These are phyloP conservation scores for Veloporphyrellus conicus DNA, from an alignment of 1,284 basidiomycete genomes.

Conservation along the genomic window DNA sequence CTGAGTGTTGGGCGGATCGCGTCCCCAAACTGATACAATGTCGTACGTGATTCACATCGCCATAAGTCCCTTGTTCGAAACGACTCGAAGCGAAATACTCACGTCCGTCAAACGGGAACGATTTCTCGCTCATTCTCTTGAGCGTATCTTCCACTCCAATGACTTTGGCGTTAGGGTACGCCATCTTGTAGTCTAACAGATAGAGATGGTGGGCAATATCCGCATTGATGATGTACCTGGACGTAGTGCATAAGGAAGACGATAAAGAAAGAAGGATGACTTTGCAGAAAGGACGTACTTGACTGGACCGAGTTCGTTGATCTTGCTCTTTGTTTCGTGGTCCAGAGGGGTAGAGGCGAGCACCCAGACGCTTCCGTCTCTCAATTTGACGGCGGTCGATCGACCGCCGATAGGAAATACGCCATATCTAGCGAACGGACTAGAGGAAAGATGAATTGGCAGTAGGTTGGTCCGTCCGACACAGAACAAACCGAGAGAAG, in stretches of 20 bases:
- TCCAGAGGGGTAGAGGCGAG: conserved; percentile 82
- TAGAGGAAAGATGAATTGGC: conserved; percentile 29
- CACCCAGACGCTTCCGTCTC: conserved; percentile 74
- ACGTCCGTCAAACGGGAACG: conserved; percentile 61
- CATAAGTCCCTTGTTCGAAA: neutral
- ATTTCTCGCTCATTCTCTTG: conserved; percentile 40
- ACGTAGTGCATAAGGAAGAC: neutral
- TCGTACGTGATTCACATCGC: neutral
- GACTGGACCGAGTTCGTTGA: conserved; percentile 75
- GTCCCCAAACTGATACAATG: conserved; percentile 52
- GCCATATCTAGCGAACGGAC: conserved; percentile 67
- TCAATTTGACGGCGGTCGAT: conserved; percentile 77
- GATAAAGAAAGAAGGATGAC: neutral
- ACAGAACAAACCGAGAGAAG: conserved; percentile 55
- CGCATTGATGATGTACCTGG: conserved; percentile 63
- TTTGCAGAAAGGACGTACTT: conserved; percentile 39
- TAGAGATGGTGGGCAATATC: conserved; percentile 66
- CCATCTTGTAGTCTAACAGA: conserved; percentile 66
- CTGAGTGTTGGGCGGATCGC: conserved; percentile 54
- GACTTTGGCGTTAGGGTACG: conserved; percentile 75
- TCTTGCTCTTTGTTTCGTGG: conserved; percentile 63
- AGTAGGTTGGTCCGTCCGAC: neutral
- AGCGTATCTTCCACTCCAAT: conserved; percentile 61
- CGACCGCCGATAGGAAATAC: conserved; percentile 74
- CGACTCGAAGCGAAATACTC: conserved; percentile 18